Evolutionary conservation across 106 monocot species (phyloP).

Genomic region (Apostasia shenzhenica): DNA sequence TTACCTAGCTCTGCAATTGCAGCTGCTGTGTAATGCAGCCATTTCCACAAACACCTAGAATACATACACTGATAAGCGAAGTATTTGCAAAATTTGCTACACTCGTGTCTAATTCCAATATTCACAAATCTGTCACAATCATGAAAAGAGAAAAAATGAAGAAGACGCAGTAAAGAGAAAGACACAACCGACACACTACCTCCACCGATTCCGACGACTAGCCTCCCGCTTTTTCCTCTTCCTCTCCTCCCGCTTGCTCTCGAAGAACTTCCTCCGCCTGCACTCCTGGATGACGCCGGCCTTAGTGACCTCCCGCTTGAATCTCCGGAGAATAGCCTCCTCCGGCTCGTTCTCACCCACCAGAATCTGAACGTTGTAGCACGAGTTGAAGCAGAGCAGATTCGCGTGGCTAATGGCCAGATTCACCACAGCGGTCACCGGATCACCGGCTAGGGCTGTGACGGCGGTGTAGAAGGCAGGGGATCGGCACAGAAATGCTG

Average conservation of each 20-base stretch:
- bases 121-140: too few relatives aligned
- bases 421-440: background rate
- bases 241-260: conserved; percentile 65
- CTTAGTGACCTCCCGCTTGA: conserved; percentile 58
- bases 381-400: conserved; percentile 26
- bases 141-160: too few relatives aligned
- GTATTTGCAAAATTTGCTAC: too few relatives aligned
- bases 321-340: conserved; percentile 49
- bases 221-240: conserved; percentile 62
- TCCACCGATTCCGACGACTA: conserved; percentile 39
- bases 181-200: conserved; percentile 18
- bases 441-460: background rate
- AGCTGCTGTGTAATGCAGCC: too few relatives aligned
- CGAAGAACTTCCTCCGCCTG: conserved; percentile 52
- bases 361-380: conserved; percentile 67
- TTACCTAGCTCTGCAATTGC: too few relatives aligned
- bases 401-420: conserved; percentile 11
- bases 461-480: background rate
- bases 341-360: conserved; percentile 60
- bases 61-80: too few relatives aligned
- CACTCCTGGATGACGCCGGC: conserved; percentile 71
- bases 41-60: too few relatives aligned
- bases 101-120: too few relatives aligned
- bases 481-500: background rate
- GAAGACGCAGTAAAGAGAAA: too few relatives aligned